Conservation (phyloP, 331 rosid species). For the Cydonia oblonga region DNA sequence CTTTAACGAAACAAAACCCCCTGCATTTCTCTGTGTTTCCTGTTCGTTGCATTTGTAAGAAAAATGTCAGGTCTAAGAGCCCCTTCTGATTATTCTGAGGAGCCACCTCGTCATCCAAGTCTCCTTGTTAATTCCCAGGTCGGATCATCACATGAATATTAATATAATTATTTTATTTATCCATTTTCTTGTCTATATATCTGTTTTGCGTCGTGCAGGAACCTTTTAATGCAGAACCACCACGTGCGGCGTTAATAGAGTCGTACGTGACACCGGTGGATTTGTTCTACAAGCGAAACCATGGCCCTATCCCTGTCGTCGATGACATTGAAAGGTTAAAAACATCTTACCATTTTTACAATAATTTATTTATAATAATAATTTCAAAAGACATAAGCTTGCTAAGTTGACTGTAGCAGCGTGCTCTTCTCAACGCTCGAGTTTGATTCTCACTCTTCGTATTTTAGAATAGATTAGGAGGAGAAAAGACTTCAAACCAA, state of each 20-base stretch:
- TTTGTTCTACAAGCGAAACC: constrained; percentile 86
- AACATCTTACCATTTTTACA: not conserved
- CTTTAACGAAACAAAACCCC: not conserved
- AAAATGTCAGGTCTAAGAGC: constrained; percentile 60
- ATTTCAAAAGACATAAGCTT: too few relatives aligned
- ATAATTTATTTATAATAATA: too few relatives aligned
- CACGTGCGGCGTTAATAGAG: constrained; percentile 44
- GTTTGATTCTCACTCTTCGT: too few relatives aligned
- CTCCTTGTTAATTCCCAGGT: constrained; percentile 69
- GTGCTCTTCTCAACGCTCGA: too few relatives aligned
- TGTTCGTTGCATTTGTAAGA: not conserved
- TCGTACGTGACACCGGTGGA: constrained; percentile 71
- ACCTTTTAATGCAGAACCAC: constrained; percentile 91
- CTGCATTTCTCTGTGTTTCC: not conserved
- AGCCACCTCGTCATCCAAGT: constrained; percentile 81
- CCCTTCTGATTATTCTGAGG: constrained; percentile 61
- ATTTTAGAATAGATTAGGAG: too few relatives aligned
- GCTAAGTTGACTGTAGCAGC: too few relatives aligned
- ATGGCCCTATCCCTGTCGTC: constrained; percentile 75
- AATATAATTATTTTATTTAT: not conserved
- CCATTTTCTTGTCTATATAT: not conserved
- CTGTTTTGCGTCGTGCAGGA: constrained; percentile 25
- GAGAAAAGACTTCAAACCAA: too few relatives aligned
- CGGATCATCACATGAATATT: not conserved
- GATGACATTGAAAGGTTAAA: constrained; percentile 57